Percentiles rank a stretch among this genome's conserved stretches.
These are phyloP conservation scores for Leptomonas seymouri DNA, from an alignment of 208 protist species.

Conservation along the genomic window DNA sequence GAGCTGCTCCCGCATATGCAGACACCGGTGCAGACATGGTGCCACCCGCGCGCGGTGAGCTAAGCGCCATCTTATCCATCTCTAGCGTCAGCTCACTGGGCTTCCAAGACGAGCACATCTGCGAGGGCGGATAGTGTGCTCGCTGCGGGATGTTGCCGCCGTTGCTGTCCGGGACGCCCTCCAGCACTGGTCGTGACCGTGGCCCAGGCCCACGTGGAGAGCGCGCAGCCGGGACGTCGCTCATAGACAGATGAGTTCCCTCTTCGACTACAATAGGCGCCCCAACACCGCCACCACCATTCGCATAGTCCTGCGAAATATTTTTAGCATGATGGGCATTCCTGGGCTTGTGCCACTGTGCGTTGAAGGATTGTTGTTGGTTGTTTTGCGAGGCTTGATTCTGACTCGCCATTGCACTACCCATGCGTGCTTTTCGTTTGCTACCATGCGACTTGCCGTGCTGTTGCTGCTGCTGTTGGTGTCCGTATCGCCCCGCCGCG, in stretches of 20 bases:
- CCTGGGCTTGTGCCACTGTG: too few species aligned
- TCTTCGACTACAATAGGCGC: too few species aligned
- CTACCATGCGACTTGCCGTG: constrained; percentile 6
- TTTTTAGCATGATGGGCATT: too few species aligned
- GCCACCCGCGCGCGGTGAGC: background rate
- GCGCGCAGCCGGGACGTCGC: background rate
- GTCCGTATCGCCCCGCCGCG: background rate
- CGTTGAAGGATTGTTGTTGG: background rate
- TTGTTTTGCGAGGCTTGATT: background rate
- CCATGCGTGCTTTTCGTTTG: constrained; percentile 1
- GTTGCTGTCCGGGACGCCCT: constrained; percentile 6
- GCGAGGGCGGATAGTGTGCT: background rate
- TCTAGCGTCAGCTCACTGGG: constrained; percentile 25
- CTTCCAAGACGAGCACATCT: background rate
- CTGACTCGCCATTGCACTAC: background rate
- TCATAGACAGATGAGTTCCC: too few species aligned
- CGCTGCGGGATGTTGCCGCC: constrained; percentile 5
- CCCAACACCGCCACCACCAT: too few species aligned
- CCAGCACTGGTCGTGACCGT: constrained; percentile 1
- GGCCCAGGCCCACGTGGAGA: constrained; percentile 4
- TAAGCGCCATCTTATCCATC: constrained; percentile 17
- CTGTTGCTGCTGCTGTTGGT: constrained; percentile 6
- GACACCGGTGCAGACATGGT: background rate
- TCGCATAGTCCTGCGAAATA: too few species aligned
- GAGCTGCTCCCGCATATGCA: background rate